phyloP scores from a whole-genome alignment of 495 filamentous ascomycete genomes.

The Neurospora africana region DNA sequence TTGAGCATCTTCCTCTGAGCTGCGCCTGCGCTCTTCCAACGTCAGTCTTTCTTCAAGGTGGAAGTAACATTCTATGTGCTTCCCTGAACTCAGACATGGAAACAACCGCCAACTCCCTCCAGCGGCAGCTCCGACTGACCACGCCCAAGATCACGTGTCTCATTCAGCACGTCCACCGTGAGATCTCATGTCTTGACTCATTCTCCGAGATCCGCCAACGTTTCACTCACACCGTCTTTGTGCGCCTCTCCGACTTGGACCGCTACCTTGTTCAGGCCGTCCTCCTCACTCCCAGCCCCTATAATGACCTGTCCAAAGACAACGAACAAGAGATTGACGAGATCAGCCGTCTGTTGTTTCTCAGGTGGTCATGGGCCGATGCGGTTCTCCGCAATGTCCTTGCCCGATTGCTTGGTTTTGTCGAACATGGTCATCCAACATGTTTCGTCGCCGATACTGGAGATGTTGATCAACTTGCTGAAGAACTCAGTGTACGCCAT shows the following conservation, averaged over 20 bases:
- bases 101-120: background rate
- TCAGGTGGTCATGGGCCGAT: background rate
- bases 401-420: background rate
- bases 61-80: no score
- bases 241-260: background rate
- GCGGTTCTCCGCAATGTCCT: background rate
- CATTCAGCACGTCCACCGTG: background rate
- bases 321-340: background rate
- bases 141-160: background rate
- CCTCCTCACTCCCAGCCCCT: background rate
- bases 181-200: background rate
- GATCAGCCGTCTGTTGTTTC: background rate
- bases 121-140: background rate
- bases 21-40: background rate
- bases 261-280: background rate
- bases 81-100: background rate
- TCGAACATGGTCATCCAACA: background rate
- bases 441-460: background rate
- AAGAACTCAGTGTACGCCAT: background rate
- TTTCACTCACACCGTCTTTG: background rate
- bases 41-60: no score
- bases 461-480: background rate
- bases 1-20: background rate
- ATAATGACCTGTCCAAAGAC: background rate
- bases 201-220: background rate